Conservation (phyloP, 2,329 filamentous ascomycete species). For the Triangularia verruculosa region DNA sequence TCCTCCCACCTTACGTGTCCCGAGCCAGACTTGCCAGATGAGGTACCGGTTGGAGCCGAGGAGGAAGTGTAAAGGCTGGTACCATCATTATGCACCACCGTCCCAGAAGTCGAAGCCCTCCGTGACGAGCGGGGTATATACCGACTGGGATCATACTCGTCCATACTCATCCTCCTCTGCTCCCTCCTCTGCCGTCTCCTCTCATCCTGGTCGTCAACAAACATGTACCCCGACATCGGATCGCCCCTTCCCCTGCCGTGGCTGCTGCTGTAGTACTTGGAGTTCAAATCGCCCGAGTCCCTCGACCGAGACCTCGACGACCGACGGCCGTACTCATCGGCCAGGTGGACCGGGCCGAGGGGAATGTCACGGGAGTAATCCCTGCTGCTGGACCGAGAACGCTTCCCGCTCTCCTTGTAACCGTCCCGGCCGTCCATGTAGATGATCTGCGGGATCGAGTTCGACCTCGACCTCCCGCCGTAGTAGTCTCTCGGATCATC, state of each 20-base stretch:
- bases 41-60: neutral
- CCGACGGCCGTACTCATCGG: conserved; percentile 21
- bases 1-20: conserved; percentile 32
- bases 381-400: conserved; percentile 19
- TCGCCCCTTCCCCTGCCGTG: conserved; percentile 17
- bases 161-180: conserved; percentile 10
- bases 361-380: conserved; percentile 20
- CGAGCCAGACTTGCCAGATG: conserved; percentile 24
- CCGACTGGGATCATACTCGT: conserved; percentile 15
- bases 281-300: conserved; percentile 1
- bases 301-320: conserved; percentile 16
- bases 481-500: conserved; percentile 18
- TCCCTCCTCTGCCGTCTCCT: conserved; percentile 21
- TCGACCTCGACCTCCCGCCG: conserved; percentile 4
- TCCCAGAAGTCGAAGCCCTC: conserved; percentile 16
- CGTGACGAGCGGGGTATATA: conserved; percentile 14
- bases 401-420: conserved; percentile 13
- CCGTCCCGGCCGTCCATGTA: conserved; percentile 20
- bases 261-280: conserved; percentile 1
- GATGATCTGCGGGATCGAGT: conserved; percentile 25
- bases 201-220: conserved; percentile 27
- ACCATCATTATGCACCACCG: conserved; percentile 25
- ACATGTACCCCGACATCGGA: conserved; percentile 15
- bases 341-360: conserved; percentile 18
- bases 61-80: conserved; percentile 11